Conservation (phyloP, 75 land plant genomes). For the Ceratopteris richardii region DNA sequence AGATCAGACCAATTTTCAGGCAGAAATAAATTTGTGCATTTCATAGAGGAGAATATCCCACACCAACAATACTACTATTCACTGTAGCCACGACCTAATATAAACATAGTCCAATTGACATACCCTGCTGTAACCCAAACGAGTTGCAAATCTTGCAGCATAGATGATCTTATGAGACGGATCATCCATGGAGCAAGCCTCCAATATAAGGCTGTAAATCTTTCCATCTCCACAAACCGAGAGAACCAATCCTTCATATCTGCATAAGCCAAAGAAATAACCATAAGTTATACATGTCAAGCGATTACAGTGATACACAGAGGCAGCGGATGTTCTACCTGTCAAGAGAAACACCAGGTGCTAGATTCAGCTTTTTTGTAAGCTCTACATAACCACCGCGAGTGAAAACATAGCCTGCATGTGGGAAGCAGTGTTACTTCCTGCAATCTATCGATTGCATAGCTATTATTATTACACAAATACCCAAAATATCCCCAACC, state of each 20-base stretch:
- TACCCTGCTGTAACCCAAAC: slow-evolving; percentile 93
- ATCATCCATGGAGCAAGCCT: slow-evolving; percentile 67
- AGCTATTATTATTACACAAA: too few relatives aligned
- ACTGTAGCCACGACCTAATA: too few relatives aligned
- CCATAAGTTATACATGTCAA: too few relatives aligned
- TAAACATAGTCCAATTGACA: too few relatives aligned
- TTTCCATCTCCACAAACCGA: slow-evolving; percentile 97
- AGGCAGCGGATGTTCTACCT: slow-evolving; percentile 51
- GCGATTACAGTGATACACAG: too few relatives aligned
- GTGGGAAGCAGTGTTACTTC: too few relatives aligned
- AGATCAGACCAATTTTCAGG: slow-evolving; percentile 12
- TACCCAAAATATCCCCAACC: too few relatives aligned
- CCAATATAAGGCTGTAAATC: slow-evolving; percentile 64
- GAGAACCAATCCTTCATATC: slow-evolving; percentile 85
- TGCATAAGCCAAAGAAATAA: slow-evolving; percentile 13
- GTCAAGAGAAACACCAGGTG: slow-evolving; percentile 90
- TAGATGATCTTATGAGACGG: slow-evolving; percentile 60
- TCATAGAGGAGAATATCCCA: too few relatives aligned
- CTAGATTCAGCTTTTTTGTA: slow-evolving; percentile 66
- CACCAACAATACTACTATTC: too few relatives aligned
- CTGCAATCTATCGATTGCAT: too few relatives aligned
- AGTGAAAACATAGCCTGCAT: slow-evolving; percentile 80
- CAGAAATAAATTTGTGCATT: neutral
- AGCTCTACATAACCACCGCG: slow-evolving; percentile 95
- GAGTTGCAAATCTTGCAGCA: slow-evolving; percentile 68